phyloP scores from a whole-genome alignment of 1,284 basidiomycete species.

The Xerocomus amazonicus region DNA sequence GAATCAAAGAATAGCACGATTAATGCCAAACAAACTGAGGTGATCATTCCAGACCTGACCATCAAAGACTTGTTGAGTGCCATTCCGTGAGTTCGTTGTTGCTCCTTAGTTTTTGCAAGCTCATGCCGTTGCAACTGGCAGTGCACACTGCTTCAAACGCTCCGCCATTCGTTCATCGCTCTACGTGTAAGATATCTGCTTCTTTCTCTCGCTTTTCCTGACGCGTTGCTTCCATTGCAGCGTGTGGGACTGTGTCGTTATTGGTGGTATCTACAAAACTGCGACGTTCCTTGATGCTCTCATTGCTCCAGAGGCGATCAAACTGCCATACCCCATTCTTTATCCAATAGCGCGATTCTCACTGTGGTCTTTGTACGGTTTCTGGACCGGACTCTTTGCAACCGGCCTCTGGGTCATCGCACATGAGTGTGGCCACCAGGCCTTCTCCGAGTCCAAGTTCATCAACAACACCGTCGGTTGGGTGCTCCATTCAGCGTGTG shows the following conservation, averaged over 20 bases:
- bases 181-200: conserved; percentile 58
- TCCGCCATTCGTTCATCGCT: conserved; percentile 81
- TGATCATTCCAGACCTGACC: conserved; percentile 75
- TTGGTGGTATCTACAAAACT: conserved; percentile 68
- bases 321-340: conserved; percentile 60
- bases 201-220: conserved; percentile 22
- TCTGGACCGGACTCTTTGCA: conserved; percentile 82
- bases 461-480: conserved; percentile 95
- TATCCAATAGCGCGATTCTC: conserved; percentile 64
- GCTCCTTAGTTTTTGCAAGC: neutral
- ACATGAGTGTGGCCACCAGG: conserved; percentile 93
- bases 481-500: conserved; percentile 88
- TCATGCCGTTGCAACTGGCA: conserved; percentile 28
- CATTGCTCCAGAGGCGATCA: conserved; percentile 53
- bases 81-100: conserved; percentile 69
- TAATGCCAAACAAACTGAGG: conserved; percentile 56
- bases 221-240: conserved; percentile 36
- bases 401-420: conserved; percentile 96
- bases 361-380: conserved; percentile 81
- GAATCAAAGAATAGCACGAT: conserved; percentile 20
- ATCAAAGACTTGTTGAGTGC: conserved; percentile 84
- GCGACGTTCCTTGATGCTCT: conserved; percentile 67
- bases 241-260: conserved; percentile 71
- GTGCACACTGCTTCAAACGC: conserved; percentile 90
- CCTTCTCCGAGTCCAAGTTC: conserved; percentile 91